Evolutionary conservation across 495 filamentous ascomycete species (phyloP).

Genomic region (Neurospora tetraspora): DNA sequence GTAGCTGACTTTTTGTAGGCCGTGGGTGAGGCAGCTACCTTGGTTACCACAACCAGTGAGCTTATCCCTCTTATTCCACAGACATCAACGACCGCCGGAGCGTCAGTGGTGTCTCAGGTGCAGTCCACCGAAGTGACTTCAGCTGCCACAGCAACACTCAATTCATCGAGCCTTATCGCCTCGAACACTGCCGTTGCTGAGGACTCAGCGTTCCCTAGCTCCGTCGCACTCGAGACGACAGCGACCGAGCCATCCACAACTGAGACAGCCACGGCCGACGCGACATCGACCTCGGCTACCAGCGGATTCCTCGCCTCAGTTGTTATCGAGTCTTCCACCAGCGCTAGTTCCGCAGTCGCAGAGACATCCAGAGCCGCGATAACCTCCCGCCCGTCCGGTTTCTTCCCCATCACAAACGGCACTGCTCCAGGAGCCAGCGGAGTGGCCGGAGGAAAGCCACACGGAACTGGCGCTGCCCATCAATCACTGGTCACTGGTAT

Average conservation of each 20-base stretch:
- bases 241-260: neutral
- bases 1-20: neutral
- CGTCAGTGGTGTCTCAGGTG: neutral
- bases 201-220: neutral
- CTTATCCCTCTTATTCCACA: neutral
- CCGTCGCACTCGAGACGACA: neutral
- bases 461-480: neutral
- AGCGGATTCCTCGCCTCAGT: neutral
- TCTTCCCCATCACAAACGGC: neutral
- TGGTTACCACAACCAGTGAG: neutral
- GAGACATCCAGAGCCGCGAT: neutral
- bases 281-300: neutral
- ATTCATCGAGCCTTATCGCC: neutral
- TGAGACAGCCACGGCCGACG: neutral
- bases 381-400: neutral
- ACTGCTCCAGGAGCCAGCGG: neutral
- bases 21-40: neutral
- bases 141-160: neutral
- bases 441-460: neutral
- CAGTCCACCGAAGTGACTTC: neutral
- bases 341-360: neutral
- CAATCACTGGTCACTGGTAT: neutral
- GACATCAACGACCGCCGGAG: neutral
- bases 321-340: neutral
- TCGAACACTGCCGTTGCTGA: neutral